phyloP scores from a whole-genome alignment of 2,329 filamentous ascomycete genomes.

The Harringtonia lauricola region DNA sequence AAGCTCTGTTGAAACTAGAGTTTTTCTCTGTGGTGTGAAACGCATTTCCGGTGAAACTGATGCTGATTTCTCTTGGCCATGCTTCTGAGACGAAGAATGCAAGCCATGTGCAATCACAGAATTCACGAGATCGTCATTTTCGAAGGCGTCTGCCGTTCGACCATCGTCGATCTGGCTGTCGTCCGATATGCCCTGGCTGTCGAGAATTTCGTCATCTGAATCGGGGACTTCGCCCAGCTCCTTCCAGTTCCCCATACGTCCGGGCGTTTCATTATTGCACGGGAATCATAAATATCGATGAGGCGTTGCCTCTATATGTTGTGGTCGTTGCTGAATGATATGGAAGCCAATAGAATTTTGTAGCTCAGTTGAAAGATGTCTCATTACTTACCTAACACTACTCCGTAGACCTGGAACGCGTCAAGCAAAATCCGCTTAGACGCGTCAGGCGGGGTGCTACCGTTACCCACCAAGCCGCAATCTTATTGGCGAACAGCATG shows the following conservation, averaged over 20 bases:
- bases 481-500: too few relatives aligned
- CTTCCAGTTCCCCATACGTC: conserved; percentile 30
- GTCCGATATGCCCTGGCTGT: conserved; percentile 19
- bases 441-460: background rate
- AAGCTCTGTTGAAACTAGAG: background rate
- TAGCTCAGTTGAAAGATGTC: too few relatives aligned
- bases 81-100: too few relatives aligned
- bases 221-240: conserved; percentile 32
- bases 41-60: too few relatives aligned
- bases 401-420: too few relatives aligned
- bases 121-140: background rate
- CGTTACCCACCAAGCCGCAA: background rate
- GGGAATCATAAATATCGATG: background rate
- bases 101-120: too few relatives aligned
- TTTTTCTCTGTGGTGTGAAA: too few relatives aligned
- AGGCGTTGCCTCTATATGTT: background rate
- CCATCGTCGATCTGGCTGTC: background rate
- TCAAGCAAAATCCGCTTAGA: too few relatives aligned
- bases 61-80: too few relatives aligned
- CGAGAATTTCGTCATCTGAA: conserved; percentile 30
- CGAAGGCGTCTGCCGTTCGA: background rate
- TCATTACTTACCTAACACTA: too few relatives aligned
- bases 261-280: conserved; percentile 18
- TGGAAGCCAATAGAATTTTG: too few relatives aligned
- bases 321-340: too few relatives aligned